A percentile compares a stretch with the other conserved stretches of the same genome.
Evolutionary conservation across 257 asterid genomes (phyloP).

Genomic region (Vinca minor): DNA sequence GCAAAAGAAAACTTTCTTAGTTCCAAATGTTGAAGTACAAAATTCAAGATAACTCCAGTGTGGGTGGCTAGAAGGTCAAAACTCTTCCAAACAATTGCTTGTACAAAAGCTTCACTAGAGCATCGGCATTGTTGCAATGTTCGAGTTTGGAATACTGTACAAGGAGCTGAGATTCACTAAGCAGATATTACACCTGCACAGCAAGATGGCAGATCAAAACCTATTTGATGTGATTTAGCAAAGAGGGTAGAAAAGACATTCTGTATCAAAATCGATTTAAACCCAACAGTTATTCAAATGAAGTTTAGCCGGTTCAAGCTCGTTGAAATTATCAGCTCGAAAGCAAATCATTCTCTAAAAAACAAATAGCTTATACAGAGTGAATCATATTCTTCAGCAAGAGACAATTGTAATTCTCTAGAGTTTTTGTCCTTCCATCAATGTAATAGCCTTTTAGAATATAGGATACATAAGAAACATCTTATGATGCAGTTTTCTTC

Average conservation of each 20-base stretch:
- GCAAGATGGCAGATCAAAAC: not conserved
- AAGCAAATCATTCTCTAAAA: not conserved
- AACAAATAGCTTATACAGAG: not conserved
- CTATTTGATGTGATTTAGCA: not conserved
- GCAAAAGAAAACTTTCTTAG: not conserved
- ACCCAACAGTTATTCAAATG: not conserved
- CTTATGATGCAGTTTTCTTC: not conserved
- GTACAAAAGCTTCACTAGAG: not conserved
- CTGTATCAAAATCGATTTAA: not conserved
- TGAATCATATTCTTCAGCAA: not conserved
- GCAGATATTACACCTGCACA: not conserved
- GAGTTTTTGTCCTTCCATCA: not conserved
- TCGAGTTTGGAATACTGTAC: not conserved
- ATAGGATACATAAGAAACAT: not conserved
- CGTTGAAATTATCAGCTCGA: not conserved
- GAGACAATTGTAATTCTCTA: not conserved
- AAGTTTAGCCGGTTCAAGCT: not conserved
- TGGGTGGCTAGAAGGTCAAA: not conserved
- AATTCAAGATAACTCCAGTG: not conserved
- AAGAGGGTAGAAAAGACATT: not conserved
- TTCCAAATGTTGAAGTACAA: not conserved
- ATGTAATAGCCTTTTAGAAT: not conserved
- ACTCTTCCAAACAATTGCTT: not conserved
- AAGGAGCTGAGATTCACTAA: not conserved
- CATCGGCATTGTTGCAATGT: not conserved